Evolutionary conservation across 2,329 filamentous ascomycete species (phyloP), one percentile per base, ranked within the genome.

Genomic region (Cladosporium austrohemisphaericum): DNA sequence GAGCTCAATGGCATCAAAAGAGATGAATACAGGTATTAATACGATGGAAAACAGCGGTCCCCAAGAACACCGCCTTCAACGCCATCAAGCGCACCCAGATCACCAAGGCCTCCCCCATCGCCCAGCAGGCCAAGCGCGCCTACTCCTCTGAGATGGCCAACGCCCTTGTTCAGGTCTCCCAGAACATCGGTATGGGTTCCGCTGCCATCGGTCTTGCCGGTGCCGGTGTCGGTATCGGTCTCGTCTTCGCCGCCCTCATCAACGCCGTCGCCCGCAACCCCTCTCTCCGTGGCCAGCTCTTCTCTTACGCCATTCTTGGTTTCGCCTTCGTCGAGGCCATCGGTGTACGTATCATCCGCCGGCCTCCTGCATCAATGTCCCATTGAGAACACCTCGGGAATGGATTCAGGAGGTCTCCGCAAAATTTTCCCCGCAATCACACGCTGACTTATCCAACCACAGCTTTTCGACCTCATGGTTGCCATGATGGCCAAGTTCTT

Each of bases 261-360:
- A 85, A 87, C 76, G 84, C 83, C 77, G 86, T 91, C 74, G 86
- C 87, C 78, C 86, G 87, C 79, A 95, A 95, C 87, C 88, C 88
- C 70, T 86, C 86, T 71, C 87, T 94, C 78, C 86, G 88, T 79
- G 88, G 88, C 73, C 89, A 94, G 83, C 88, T 95, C 70, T 95
- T 93, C 86, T 88, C 86, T 65, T 92, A 93, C 78, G 88, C 88
- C 82, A 92, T 93, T 86, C 79, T 93, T 71, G 88, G 88, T 79
- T 93, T 93, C 79, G 88, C 88, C 72, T 93, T 93, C 85, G 88
- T 91, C 75, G 88, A 93, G 75, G 88, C 88, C 77, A 89, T 88
- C 66, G 86, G 85, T 85, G 54, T 59, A 57, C 53, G 56, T 57
- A 44, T 45, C 18, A 22, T 38, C 31, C 35, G 28, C 19, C n/a